Evolutionary conservation across 805 yeast species (phyloP).

Genomic region (Priceomyces medius): DNA sequence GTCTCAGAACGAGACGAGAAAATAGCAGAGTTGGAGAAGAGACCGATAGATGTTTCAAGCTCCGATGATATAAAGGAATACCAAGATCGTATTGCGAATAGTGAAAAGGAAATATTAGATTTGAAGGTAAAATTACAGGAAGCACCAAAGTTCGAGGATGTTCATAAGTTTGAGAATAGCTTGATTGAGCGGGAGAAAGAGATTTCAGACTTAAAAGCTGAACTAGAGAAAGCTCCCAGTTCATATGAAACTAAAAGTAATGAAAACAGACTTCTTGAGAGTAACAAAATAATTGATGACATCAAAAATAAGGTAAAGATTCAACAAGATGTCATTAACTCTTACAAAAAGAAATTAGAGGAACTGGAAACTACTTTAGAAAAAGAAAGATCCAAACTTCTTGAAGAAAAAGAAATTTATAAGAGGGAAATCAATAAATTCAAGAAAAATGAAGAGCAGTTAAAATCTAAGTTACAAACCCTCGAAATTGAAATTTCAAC

Average conservation of each 20-base stretch:
- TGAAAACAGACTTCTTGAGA: not conserved
- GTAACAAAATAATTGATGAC: conserved; percentile 1
- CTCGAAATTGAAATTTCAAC: not conserved
- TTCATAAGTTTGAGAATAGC: not conserved
- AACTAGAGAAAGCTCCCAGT: not conserved
- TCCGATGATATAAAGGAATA: not conserved
- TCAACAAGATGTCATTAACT: conserved; percentile 4
- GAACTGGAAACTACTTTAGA: conserved; percentile 2
- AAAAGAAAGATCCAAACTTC: not conserved
- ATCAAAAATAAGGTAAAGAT: conserved; percentile 1
- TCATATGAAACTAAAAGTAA: not conserved
- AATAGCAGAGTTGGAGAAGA: not conserved
- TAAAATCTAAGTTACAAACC: not conserved
- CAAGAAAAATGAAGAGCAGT: conserved; percentile 5
- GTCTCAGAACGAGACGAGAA: not conserved
- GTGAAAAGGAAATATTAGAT: not conserved
- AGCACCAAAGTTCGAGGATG: not conserved
- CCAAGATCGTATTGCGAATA: not conserved
- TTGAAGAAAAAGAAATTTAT: not conserved
- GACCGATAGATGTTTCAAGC: not conserved
- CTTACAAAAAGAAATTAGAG: conserved; percentile 10
- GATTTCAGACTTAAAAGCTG: not conserved
- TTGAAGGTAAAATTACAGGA: conserved; percentile 4
- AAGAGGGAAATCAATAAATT: conserved; percentile 2
- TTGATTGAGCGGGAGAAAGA: not conserved